phyloP scores from a whole-genome alignment of 768 basidiomycete species.

The Russula foetens region DNA sequence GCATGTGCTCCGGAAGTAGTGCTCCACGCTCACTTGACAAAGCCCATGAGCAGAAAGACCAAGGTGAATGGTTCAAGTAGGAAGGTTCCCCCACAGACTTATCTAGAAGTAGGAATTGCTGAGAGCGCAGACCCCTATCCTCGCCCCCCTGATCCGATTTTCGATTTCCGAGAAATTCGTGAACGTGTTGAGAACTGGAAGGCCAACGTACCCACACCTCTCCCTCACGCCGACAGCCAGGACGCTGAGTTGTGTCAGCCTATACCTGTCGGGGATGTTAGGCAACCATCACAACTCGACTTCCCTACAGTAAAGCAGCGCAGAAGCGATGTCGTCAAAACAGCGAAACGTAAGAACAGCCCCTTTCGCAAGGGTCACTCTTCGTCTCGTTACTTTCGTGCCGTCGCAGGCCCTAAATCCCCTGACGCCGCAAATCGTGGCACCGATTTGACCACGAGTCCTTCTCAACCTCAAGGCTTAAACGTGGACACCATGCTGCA shows the following conservation, averaged over 20 bases:
- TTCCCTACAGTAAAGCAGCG: background rate
- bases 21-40: background rate
- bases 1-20: slow-evolving; percentile 13
- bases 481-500: background rate
- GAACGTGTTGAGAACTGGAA: slow-evolving; percentile 13
- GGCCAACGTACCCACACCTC: background rate
- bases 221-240: background rate
- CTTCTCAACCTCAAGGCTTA: background rate
- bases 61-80: slow-evolving; percentile 7
- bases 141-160: background rate
- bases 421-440: background rate
- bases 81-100: background rate
- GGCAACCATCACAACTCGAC: slow-evolving; percentile 1
- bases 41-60: background rate
- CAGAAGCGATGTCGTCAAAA: background rate
- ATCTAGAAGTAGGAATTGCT: background rate
- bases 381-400: slow-evolving; percentile 6
- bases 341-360: background rate
- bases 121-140: slow-evolving; percentile 6
- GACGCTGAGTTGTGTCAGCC: background rate
- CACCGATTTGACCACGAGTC: background rate
- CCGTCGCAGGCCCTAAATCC: background rate
- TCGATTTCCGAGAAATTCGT: background rate
- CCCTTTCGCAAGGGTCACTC: background rate
- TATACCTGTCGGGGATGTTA: background rate